Evolutionary conservation across 2,329 filamentous ascomycete genomes (phyloP).

Genomic region (Penicillium sp.): DNA sequence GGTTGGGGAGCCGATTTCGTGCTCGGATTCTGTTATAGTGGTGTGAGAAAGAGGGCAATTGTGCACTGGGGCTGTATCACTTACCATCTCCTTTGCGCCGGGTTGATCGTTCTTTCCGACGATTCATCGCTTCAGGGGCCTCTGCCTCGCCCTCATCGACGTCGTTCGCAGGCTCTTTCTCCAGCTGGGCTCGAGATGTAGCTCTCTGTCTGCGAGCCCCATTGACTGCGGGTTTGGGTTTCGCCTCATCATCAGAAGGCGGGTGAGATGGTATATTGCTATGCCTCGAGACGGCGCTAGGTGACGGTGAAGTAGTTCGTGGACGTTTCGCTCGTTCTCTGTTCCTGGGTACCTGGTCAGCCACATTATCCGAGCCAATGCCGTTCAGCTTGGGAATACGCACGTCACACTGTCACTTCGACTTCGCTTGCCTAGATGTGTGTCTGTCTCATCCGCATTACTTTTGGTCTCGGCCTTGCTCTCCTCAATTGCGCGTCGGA

Average conservation of each 20-base stretch:
- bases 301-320: slow-evolving; percentile 74
- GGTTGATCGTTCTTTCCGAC: slow-evolving; percentile 78
- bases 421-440: slow-evolving; percentile 72
- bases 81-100: slow-evolving; percentile 77
- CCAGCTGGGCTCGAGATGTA: slow-evolving; percentile 52
- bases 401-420: slow-evolving; percentile 95
- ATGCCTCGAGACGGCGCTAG: slow-evolving; percentile 54
- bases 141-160: slow-evolving; percentile 67
- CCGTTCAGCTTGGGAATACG: slow-evolving; percentile 42
- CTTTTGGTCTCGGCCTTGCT: slow-evolving; percentile 76
- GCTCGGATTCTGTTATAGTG: slow-evolving; percentile 62
- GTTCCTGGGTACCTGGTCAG: slow-evolving; percentile 55
- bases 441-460: slow-evolving; percentile 53
- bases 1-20: slow-evolving; percentile 60
- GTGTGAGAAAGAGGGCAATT: slow-evolving; percentile 30
- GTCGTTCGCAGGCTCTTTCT: slow-evolving; percentile 47
- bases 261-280: slow-evolving; percentile 45
- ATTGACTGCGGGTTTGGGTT: slow-evolving; percentile 35
- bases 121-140: slow-evolving; percentile 70
- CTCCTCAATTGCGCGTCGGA: slow-evolving; percentile 87
- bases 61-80: slow-evolving; percentile 6
- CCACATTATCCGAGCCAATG: slow-evolving; percentile 17
- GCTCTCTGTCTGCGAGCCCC: slow-evolving; percentile 60
- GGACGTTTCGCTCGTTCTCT: slow-evolving; percentile 73
- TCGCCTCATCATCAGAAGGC: slow-evolving; percentile 66